These are phyloP conservation scores for Oryza punctata DNA, from an alignment of 176 grass and related monocot species.

Conservation along the genomic window DNA sequence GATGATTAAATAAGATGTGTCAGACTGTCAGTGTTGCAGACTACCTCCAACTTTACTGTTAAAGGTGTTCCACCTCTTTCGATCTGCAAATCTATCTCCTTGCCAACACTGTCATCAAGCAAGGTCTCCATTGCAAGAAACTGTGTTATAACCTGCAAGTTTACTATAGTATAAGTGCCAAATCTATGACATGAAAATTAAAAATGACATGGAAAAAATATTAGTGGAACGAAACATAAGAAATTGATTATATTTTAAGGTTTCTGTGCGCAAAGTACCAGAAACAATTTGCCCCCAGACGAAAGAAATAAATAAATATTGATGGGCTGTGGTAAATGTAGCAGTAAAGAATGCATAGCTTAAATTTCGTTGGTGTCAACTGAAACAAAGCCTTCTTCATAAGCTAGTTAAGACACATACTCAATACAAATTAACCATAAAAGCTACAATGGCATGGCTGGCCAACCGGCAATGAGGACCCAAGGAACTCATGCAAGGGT, in stretches of 20 bases:
- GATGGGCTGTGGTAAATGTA: not conserved
- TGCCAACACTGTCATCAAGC: slow-evolving; percentile 80
- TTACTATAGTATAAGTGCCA: slow-evolving; percentile 17
- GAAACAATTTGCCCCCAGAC: not conserved
- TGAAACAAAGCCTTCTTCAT: not conserved
- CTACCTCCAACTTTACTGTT: slow-evolving; percentile 78
- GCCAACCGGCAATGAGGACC: not conserved
- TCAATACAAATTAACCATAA: not conserved
- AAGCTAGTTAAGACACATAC: slow-evolving; percentile 12
- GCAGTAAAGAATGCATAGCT: not conserved
- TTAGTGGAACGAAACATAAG: slow-evolving; percentile 2
- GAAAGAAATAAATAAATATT: slow-evolving; percentile 5
- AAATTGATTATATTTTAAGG: not conserved
- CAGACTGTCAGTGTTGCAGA: slow-evolving; percentile 28
- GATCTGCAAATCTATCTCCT: slow-evolving; percentile 74
- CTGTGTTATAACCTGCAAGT: slow-evolving; percentile 87
- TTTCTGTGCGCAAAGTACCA: not conserved
- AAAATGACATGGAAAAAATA: not conserved
- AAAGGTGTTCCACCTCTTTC: slow-evolving; percentile 86
- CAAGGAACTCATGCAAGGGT: not conserved
- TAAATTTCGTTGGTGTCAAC: not conserved
- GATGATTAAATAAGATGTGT: slow-evolving; percentile 2
- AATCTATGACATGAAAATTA: not conserved
- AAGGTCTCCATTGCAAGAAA: slow-evolving; percentile 91
- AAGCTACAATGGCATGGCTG: not conserved